Evolutionary conservation across 2,329 filamentous ascomycete species (phyloP).

Genomic region (Phialophora tarda): DNA sequence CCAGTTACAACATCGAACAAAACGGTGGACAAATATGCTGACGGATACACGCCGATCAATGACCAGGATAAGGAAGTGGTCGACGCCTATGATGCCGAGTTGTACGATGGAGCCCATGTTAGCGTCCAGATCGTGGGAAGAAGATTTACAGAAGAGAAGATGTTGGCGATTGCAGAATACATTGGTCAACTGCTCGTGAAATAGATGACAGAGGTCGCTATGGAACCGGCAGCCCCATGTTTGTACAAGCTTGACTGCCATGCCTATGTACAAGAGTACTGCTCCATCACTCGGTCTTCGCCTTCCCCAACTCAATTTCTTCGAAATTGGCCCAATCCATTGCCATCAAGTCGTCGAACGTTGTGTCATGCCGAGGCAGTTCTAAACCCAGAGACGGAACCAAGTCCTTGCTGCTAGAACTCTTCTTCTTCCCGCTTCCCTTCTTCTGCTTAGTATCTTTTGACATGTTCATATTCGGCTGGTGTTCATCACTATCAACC

Average conservation of each 20-base stretch:
- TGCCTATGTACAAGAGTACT: neutral
- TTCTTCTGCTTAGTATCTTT: conserved; percentile 2
- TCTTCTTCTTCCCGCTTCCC: conserved; percentile 6
- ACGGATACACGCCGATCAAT: conserved; percentile 48
- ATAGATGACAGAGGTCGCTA: conserved; percentile 15
- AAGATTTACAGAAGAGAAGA: conserved; percentile 60
- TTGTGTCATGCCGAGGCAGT: conserved; percentile 19
- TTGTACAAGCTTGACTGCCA: neutral
- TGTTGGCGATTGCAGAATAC: conserved; percentile 53
- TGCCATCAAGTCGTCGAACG: conserved; percentile 22
- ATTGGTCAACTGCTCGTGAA: conserved; percentile 40
- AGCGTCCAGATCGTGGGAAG: conserved; percentile 56
- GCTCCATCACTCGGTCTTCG: conserved; percentile 18
- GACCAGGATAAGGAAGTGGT: conserved; percentile 54
- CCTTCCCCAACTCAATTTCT: conserved; percentile 28
- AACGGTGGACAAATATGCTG: conserved; percentile 46
- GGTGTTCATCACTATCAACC: neutral
- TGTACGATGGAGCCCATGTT: conserved; percentile 57
- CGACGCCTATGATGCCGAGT: conserved; percentile 57
- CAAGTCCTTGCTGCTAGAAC: neutral
- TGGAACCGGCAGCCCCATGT: neutral
- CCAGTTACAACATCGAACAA: conserved; percentile 54
- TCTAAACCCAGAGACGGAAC: conserved; percentile 20
- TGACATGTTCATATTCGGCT: neutral
- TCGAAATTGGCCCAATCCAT: conserved; percentile 25